A percentile compares a stretch with the other conserved stretches of the same genome.
phyloP scores from a whole-genome alignment of 345 rosid species.

The Erucastrum elatum region DNA sequence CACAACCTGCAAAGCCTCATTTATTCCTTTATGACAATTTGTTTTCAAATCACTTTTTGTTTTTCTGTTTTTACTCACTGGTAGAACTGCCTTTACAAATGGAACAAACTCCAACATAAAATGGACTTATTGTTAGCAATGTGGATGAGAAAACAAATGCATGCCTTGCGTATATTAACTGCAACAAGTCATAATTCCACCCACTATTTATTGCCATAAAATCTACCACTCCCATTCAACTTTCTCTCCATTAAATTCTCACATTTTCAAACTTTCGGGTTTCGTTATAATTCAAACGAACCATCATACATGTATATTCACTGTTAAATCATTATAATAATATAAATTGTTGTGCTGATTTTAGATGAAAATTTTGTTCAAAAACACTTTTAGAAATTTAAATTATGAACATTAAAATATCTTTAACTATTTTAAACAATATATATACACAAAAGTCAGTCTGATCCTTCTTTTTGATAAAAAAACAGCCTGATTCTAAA shows the following conservation, averaged over 20 bases:
- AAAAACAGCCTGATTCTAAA: too few relatives aligned
- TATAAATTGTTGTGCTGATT: background rate
- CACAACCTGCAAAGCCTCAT: slow-evolving; percentile 38
- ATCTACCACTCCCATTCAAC: slow-evolving; percentile 37
- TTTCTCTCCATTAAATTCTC: slow-evolving; percentile 29
- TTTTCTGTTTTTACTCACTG: background rate
- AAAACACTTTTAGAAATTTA: background rate
- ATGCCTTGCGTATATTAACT: slow-evolving; percentile 36
- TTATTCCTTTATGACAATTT: slow-evolving; percentile 33
- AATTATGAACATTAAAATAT: background rate
- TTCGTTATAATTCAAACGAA: background rate
- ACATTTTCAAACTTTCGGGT: background rate
- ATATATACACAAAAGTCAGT: background rate
- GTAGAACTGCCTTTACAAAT: background rate
- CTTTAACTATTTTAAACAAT: too few relatives aligned
- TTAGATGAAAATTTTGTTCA: background rate
- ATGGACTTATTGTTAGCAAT: slow-evolving; percentile 12
- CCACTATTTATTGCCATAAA: slow-evolving; percentile 39
- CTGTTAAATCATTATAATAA: background rate
- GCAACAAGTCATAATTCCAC: slow-evolving; percentile 37
- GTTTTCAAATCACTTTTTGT: background rate
- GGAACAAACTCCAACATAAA: slow-evolving; percentile 35
- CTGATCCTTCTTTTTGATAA: too few relatives aligned
- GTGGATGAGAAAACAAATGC: slow-evolving; percentile 37
- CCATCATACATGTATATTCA: background rate